Base-by-base conservation (phyloP, 2,329 filamentous ascomycete genomes). In the Tolypocladium paradoxum region DNA sequence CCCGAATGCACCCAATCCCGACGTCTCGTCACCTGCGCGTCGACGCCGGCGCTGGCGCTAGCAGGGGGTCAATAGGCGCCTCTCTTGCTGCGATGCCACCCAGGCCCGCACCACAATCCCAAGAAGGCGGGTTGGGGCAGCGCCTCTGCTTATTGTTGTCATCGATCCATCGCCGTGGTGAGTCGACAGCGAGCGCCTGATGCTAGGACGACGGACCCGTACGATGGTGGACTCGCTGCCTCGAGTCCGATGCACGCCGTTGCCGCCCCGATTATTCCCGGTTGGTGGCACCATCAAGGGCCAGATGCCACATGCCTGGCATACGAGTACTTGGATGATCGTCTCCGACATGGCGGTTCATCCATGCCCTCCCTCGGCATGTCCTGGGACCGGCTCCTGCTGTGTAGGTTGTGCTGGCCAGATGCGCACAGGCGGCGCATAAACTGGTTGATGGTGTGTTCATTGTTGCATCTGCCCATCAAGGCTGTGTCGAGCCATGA, bases 21-120 rank as follows among this genome's bases (percentile, higher is more conserved):
- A 46, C n/a, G 46, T 27, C 36, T 16, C 40, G 49, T 54, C 53
- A 54, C 31, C 49, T 54, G 53, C 53, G 48, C 18, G 38, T 50
- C 38, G 20, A 34, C 33, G 11, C 31, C 48, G 48, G 43, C 43
- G 43, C 43, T 14, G n/a, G 36, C 49, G 37, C 49, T 29, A 31
- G 33, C 31, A 29, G 34, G 33, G 37, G 24, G 36, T 47, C 34
- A 46, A 46, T 46, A 31, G 43, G 18, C 43, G 27, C 43, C 43
- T 46, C 43, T 46, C 31, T 5, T 46, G 16, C 43, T n/a, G 43
- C 27, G 24, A 11, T 46, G 43, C 24, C 24, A 29, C 24, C 6
- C 16, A 18, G 24, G 40, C 40, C 24, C 24, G 40, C 27, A n/a
- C 16, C 43, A 29, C 40, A 45, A 31, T 46, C 43, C 24, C 43